These are phyloP conservation scores for Piper longum DNA, from an alignment of 164 flowering plant species.

Conservation along the genomic window DNA sequence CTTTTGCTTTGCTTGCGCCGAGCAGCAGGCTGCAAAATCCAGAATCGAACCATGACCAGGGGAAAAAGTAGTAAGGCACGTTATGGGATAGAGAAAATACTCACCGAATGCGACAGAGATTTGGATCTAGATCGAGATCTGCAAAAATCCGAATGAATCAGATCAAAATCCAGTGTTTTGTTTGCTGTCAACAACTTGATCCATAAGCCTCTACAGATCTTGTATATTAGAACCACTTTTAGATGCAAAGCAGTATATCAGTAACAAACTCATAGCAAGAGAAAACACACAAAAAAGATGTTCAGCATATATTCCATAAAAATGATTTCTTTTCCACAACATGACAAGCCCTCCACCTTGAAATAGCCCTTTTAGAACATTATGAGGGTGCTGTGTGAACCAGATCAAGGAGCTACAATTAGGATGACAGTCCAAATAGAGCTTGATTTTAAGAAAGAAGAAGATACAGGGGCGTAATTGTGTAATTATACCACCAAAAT, in stretches of 20 bases:
- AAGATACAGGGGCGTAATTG: constrained; percentile 1
- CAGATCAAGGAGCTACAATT: constrained; percentile 5
- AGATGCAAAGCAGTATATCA: constrained; percentile 14
- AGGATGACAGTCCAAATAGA: constrained; percentile 27
- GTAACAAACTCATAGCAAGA: constrained; percentile 8
- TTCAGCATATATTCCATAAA: background rate
- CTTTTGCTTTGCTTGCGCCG: constrained; percentile 35
- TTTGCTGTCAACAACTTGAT: constrained; percentile 45
- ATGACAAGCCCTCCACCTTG: constrained; percentile 34
- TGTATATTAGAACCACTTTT: constrained; percentile 52
- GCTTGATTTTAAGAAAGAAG: constrained; percentile 9
- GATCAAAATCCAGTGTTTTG: constrained; percentile 40
- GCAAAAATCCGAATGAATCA: constrained; percentile 30
- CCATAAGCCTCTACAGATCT: constrained; percentile 73
- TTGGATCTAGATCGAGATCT: constrained; percentile 45
- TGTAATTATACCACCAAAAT: constrained; percentile 7
- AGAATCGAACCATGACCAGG: background rate
- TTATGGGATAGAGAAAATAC: background rate
- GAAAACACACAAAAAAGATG: background rate
- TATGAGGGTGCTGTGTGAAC: constrained; percentile 43
- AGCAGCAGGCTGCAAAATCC: constrained; percentile 12
- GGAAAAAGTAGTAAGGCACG: background rate
- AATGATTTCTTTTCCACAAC: constrained; percentile 9
- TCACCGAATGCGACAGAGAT: constrained; percentile 25
- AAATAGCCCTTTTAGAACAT: constrained; percentile 40